These are phyloP conservation scores for Pseudonitzschia delicatissima DNA, from an alignment of 108 stramenopile species.

Conservation along the genomic window DNA sequence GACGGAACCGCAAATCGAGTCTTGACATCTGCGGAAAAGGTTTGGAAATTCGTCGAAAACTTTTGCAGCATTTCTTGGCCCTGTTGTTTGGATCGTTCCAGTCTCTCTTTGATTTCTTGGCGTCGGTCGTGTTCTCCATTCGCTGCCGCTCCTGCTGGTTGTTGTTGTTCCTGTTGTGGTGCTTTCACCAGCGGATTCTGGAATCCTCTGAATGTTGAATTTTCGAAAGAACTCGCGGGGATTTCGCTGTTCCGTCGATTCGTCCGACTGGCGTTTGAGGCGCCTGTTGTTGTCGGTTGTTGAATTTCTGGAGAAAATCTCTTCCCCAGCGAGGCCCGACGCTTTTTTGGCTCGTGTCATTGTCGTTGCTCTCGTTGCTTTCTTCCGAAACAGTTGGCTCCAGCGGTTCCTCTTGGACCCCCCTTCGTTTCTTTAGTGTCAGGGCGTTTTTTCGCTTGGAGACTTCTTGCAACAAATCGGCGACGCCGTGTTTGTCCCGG, in stretches of 20 bases:
- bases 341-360: neutral
- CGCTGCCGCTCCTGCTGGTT: neutral
- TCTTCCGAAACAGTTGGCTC: neutral
- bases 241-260: conserved; percentile 5
- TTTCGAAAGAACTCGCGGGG: conserved; percentile 1
- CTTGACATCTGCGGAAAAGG: too few species aligned
- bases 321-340: neutral
- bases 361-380: neutral
- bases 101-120: neutral
- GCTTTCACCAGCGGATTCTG: neutral
- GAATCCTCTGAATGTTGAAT: neutral
- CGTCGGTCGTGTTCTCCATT: neutral
- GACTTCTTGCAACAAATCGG: conserved; percentile 25
- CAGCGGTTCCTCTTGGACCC: conserved; percentile 4
- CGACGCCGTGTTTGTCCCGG: conserved; percentile 26
- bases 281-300: neutral
- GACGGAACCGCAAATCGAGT: too few species aligned
- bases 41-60: neutral
- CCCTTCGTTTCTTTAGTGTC: conserved; percentile 16
- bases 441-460: conserved; percentile 3
- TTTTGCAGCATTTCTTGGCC: conserved; percentile 5
- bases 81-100: neutral
- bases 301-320: conserved; percentile 5
- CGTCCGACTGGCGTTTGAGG: neutral
- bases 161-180: neutral